phyloP scores from a whole-genome alignment of 306 rosid genomes.

The Styphnolobium japonicum region DNA sequence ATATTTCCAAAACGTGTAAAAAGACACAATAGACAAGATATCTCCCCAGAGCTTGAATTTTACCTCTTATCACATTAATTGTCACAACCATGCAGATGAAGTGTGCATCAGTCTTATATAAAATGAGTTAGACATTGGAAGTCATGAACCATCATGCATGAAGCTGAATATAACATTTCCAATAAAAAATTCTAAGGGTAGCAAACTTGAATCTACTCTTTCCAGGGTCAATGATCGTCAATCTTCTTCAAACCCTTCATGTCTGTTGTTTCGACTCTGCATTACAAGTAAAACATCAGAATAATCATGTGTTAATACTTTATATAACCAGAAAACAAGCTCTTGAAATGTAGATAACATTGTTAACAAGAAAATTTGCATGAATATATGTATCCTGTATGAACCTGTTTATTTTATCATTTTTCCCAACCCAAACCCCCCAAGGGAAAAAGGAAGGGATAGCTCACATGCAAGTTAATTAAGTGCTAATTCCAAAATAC shows the following conservation, averaged over 20 bases:
- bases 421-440: not conserved
- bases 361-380: conserved; percentile 2
- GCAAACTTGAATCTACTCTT: not conserved
- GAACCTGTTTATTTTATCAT: not conserved
- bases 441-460: not conserved
- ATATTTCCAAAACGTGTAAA: conserved; percentile 16
- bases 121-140: conserved; percentile 28
- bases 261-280: conserved; percentile 96
- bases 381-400: not conserved
- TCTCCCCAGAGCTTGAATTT: conserved; percentile 12
- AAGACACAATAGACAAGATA: not conserved
- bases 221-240: conserved; percentile 63
- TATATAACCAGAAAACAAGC: not conserved
- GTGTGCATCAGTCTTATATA: conserved; percentile 11
- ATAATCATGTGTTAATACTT: not conserved
- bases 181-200: conserved; percentile 31
- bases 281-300: conserved; percentile 35
- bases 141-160: conserved; percentile 35
- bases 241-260: conserved; percentile 99
- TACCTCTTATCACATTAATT: conserved; percentile 19
- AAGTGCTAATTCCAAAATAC: not conserved
- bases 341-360: not conserved
- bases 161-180: conserved; percentile 26
- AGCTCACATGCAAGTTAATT: not conserved
- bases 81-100: conserved; percentile 27